Percentiles rank a stretch among this genome's conserved stretches.
phyloP scores from a whole-genome alignment of 768 basidiomycete species.

The Xerocomellus intermedius region DNA sequence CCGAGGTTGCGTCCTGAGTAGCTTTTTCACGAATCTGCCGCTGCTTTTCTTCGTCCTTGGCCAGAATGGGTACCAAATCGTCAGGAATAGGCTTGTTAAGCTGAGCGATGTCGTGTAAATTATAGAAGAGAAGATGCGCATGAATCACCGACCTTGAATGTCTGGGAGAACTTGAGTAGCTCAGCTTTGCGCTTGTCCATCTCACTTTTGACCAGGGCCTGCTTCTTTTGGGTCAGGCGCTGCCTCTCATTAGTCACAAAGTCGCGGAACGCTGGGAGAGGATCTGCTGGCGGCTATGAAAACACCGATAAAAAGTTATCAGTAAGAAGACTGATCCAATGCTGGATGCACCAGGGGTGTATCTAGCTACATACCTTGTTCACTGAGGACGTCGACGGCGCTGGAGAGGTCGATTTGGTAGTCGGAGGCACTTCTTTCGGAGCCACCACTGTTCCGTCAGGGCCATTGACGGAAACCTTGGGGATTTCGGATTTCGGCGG shows the following conservation, averaged over 20 bases:
- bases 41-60: conserved; percentile 93
- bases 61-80: conserved; percentile 87
- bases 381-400: conserved; percentile 43
- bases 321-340: conserved; percentile 4
- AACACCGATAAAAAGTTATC: conserved; percentile 3
- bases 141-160: conserved; percentile 76
- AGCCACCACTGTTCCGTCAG: conserved; percentile 60
- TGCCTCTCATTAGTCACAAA: conserved; percentile 94
- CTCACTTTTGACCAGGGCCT: conserved; percentile 84
- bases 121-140: neutral
- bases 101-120: conserved; percentile 37
- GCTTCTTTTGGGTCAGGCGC: conserved; percentile 85
- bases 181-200: conserved; percentile 95
- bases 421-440: conserved; percentile 45
- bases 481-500: conserved; percentile 51
- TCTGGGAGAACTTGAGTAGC: conserved; percentile 87
- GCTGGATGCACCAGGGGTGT: neutral
- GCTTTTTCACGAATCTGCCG: conserved; percentile 79
- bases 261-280: conserved; percentile 83
- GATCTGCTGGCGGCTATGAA: conserved; percentile 63
- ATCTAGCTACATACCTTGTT: conserved; percentile 47
- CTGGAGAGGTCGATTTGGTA: conserved; percentile 64
- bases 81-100: conserved; percentile 94
- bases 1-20: conserved; percentile 60
- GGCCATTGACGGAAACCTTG: conserved; percentile 73